Evolutionary conservation across 208 protist species (phyloP).

Genomic region (Trypanosoma brucei): DNA sequence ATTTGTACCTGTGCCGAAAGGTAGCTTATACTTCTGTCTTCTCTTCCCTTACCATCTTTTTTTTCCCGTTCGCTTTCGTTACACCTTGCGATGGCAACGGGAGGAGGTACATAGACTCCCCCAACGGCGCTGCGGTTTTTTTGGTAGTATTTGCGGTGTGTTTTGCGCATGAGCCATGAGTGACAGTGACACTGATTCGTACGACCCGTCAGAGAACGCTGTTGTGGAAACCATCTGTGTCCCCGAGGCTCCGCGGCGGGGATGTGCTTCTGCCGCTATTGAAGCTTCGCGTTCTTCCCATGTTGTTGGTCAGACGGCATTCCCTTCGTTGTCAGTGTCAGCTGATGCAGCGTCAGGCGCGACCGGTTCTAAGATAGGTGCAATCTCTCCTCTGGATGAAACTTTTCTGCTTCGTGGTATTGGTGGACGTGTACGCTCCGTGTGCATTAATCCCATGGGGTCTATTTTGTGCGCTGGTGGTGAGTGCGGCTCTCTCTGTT

Average conservation of each 20-base stretch:
- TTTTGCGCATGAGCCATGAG: slow-evolving; percentile 19
- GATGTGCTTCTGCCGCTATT: not conserved
- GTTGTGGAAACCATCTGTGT: not conserved
- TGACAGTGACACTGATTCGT: slow-evolving; percentile 42
- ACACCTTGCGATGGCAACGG: too few species aligned
- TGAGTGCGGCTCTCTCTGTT: slow-evolving; percentile 66
- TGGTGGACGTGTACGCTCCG: slow-evolving; percentile 51
- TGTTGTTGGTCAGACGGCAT: not conserved
- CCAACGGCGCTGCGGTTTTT: not conserved
- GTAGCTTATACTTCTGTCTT: too few species aligned
- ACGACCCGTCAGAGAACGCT: slow-evolving; percentile 43
- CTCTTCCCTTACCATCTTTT: too few species aligned
- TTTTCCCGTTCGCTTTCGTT: too few species aligned
- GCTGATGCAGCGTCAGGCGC: not conserved
- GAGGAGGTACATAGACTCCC: too few species aligned
- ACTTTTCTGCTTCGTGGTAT: slow-evolving; percentile 39
- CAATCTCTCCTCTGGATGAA: not conserved
- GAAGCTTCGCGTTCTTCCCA: not conserved
- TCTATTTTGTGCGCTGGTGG: slow-evolving; percentile 57
- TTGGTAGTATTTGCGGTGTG: not conserved
- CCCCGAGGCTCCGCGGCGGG: not conserved
- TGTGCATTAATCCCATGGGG: slow-evolving; percentile 43
- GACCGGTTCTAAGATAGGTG: too few species aligned
- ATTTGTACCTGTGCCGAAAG: too few species aligned
- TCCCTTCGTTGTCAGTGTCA: not conserved